phyloP scores from a whole-genome alignment of 148 eudicot species.

The Polygonum maritimum region DNA sequence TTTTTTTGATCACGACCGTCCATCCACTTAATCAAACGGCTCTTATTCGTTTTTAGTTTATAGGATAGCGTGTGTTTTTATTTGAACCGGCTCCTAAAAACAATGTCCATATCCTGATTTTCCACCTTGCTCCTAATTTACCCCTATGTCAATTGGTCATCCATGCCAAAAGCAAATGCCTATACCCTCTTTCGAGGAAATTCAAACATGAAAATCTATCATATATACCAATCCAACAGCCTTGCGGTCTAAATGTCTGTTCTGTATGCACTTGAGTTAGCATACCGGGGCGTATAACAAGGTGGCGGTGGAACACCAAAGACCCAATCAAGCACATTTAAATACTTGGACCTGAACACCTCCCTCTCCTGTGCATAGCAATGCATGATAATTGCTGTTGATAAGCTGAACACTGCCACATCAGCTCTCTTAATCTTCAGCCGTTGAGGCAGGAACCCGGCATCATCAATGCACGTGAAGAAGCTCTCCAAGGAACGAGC shows the following conservation, averaged over 20 bases:
- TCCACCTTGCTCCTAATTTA: neutral
- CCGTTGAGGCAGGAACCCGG: slow-evolving; percentile 69
- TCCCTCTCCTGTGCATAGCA: slow-evolving; percentile 95
- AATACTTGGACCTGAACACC: slow-evolving; percentile 87
- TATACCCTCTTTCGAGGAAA: neutral
- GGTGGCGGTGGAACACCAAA: slow-evolving; percentile 87
- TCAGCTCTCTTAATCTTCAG: slow-evolving; percentile 73
- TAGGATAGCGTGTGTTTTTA: too few species aligned
- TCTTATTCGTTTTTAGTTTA: too few species aligned
- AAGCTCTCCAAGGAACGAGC: slow-evolving; percentile 96
- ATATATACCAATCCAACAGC: neutral
- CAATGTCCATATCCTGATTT: neutral
- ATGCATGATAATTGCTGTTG: slow-evolving; percentile 96
- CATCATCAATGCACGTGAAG: slow-evolving; percentile 85
- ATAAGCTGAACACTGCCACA: slow-evolving; percentile 76
- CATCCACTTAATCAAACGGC: too few species aligned
- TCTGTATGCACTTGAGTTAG: neutral
- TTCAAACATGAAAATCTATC: neutral
- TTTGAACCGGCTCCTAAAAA: too few species aligned
- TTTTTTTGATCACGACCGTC: too few species aligned
- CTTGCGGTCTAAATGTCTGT: neutral
- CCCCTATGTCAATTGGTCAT: neutral
- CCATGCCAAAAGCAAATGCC: neutral
- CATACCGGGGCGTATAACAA: slow-evolving; percentile 54
- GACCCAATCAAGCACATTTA: slow-evolving; percentile 99